phyloP scores from a whole-genome alignment of 2,329 filamentous ascomycete species.

The Tetracladium maxilliforme region DNA sequence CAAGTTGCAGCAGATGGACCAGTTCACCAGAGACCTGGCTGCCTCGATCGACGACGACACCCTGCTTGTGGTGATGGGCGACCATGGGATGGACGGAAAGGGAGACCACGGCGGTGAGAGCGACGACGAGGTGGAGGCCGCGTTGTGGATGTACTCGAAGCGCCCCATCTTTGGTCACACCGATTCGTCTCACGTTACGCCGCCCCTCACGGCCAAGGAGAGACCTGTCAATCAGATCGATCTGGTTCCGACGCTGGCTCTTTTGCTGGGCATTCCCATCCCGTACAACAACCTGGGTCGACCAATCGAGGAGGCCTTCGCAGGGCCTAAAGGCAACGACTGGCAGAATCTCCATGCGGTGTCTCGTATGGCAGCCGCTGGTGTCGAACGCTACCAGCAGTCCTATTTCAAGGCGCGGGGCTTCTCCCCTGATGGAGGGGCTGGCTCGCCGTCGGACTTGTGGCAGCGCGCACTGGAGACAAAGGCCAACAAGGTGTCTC shows the following conservation, averaged over 20 bases:
- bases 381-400: conserved; percentile 77
- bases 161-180: conserved; percentile 71
- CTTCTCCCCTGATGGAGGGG: conserved; percentile 42
- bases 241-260: conserved; percentile 77
- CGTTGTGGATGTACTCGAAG: conserved; percentile 97
- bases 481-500: no score
- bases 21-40: conserved; percentile 58
- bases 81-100: conserved; percentile 96
- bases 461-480: conserved; percentile 44
- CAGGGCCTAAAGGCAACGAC: conserved; percentile 50
- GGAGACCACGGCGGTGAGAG: conserved; percentile 98
- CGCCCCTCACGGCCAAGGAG: conserved; percentile 60
- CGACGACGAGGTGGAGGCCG: conserved; percentile 86
- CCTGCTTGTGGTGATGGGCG: conserved; percentile 90
- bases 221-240: conserved; percentile 78
- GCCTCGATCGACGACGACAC: conserved; percentile 68
- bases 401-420: conserved; percentile 66
- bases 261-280: conserved; percentile 81
- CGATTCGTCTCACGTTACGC: conserved; percentile 37
- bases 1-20: conserved; percentile 86
- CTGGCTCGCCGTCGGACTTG: conserved; percentile 35
- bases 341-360: conserved; percentile 68
- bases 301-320: conserved; percentile 89
- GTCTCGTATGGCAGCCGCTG: conserved; percentile 63
- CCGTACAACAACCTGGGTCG: conserved; percentile 91